Conservation (phyloP, 2,329 filamentous ascomycete genomes). For the Paramyrothecium sp. region DNA sequence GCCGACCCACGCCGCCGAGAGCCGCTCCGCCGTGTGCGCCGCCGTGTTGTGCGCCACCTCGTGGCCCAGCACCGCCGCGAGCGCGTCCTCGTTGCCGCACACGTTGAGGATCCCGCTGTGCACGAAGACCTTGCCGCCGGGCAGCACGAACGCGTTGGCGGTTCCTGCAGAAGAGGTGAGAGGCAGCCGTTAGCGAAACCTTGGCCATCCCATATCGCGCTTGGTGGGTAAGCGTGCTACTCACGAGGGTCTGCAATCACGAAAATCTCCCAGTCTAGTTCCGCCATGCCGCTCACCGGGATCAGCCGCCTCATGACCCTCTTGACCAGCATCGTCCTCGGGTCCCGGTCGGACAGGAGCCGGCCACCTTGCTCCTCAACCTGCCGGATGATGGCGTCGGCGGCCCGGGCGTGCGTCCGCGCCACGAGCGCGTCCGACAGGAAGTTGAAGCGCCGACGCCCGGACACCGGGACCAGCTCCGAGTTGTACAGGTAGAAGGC, state of each 20-base stretch:
- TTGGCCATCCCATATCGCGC: too few species aligned
- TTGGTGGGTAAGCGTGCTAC: too few species aligned
- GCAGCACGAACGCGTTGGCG: constrained; percentile 75
- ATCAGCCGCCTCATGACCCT: constrained; percentile 66
- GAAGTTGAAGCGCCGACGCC: constrained; percentile 70
- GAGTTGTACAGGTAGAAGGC: constrained; percentile 67
- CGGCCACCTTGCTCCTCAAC: constrained; percentile 48
- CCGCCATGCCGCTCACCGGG: constrained; percentile 60
- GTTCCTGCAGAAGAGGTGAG: too few species aligned
- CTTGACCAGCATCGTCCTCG: constrained; percentile 54
- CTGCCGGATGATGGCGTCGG: constrained; percentile 47
- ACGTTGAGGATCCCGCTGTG: constrained; percentile 71
- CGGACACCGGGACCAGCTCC: constrained; percentile 71
- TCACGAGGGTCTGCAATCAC: constrained; percentile 66
- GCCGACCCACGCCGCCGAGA: constrained; percentile 51
- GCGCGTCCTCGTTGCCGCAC: constrained; percentile 63
- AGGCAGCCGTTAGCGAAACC: too few species aligned
- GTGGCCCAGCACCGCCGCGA: constrained; percentile 75
- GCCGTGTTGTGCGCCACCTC: constrained; percentile 78
- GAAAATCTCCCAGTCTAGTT: constrained; percentile 66
- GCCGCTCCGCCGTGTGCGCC: constrained; percentile 64
- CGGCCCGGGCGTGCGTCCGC: constrained; percentile 27
- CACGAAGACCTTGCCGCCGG: constrained; percentile 78
- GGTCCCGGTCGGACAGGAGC: constrained; percentile 60
- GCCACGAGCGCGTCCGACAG: constrained; percentile 57